Percentiles rank a stretch among this genome's conserved stretches.
These are phyloP conservation scores for Diaporthe vexans DNA, from an alignment of 2,329 filamentous ascomycete genomes.

Conservation along the genomic window DNA sequence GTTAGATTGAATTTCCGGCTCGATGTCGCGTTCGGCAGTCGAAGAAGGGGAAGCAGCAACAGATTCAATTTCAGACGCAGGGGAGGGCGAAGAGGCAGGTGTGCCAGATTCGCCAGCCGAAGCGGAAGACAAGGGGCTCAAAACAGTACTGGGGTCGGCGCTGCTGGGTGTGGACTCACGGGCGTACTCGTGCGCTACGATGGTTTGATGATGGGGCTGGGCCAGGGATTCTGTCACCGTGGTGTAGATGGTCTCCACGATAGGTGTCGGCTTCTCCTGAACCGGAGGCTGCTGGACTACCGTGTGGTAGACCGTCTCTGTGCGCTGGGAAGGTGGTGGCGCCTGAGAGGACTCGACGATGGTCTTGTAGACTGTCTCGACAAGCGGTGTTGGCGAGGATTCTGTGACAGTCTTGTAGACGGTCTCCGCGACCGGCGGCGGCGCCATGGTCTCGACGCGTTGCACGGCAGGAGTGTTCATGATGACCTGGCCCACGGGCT, in stretches of 20 bases:
- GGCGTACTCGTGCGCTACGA: slow-evolving; percentile 29
- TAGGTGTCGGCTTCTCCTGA: slow-evolving; percentile 35
- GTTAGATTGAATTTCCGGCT: slow-evolving; percentile 39
- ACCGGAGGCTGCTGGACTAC: slow-evolving; percentile 26
- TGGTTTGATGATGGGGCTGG: slow-evolving; percentile 20
- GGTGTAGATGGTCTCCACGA: slow-evolving; percentile 42
- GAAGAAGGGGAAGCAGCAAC: slow-evolving; percentile 33
- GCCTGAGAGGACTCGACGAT: slow-evolving; percentile 37
- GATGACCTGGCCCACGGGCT: slow-evolving; percentile 36
- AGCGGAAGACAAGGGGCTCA: slow-evolving; percentile 27
- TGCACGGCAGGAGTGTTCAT: slow-evolving; percentile 29
- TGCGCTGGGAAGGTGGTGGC: slow-evolving; percentile 2
- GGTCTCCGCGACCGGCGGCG: slow-evolving; percentile 33
- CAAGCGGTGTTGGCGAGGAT: slow-evolving; percentile 14
- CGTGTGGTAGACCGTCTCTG: slow-evolving; percentile 36
- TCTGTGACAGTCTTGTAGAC: slow-evolving; percentile 38
- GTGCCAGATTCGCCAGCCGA: neutral
- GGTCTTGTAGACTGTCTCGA: slow-evolving; percentile 45
- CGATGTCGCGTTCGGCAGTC: slow-evolving; percentile 10
- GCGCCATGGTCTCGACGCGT: slow-evolving; percentile 18
- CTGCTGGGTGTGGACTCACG: slow-evolving; percentile 39
- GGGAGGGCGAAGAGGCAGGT: neutral
- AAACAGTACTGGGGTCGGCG: slow-evolving; percentile 40
- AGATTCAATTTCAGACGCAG: slow-evolving; percentile 16
- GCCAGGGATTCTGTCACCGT: slow-evolving; percentile 39